Conservation (phyloP, 495 filamentous ascomycete genomes). For the Talaromyces trachyspermus region DNA sequence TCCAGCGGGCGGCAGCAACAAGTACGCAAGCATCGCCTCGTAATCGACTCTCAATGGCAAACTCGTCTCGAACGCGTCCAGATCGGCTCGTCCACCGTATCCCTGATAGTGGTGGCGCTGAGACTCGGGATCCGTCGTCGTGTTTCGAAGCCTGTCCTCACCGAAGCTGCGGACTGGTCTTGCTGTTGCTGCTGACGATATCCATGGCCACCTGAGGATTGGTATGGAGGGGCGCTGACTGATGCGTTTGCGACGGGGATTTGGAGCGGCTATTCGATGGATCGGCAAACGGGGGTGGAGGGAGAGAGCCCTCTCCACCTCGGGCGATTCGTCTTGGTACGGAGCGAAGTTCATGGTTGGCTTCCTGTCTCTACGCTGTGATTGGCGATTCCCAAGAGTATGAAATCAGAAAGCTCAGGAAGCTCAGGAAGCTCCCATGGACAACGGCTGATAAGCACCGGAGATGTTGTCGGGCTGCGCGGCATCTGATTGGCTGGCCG, state of each 20-base stretch:
- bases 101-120: not conserved
- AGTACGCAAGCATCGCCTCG: constrained; percentile 87
- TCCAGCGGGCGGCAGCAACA: constrained; percentile 79
- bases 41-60: constrained; percentile 75
- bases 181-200: not conserved
- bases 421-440: too few species aligned
- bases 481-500: too few species aligned
- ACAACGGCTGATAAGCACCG: too few species aligned
- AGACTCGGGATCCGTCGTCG: not conserved
- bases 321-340: constrained; percentile 83
- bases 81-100: constrained; percentile 53
- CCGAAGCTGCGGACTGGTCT: too few species aligned
- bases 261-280: constrained; percentile 30
- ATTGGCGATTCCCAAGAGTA: too few species aligned
- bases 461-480: too few species aligned
- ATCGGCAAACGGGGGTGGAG: constrained; percentile 38
- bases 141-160: too few species aligned
- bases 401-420: too few species aligned
- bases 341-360: constrained; percentile 83
- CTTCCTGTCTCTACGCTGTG: not conserved
- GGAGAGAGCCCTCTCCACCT: constrained; percentile 68
- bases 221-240: too few species aligned
- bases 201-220: not conserved
- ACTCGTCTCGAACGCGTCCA: constrained; percentile 71
- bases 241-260: constrained; percentile 41